phyloP scores from a whole-genome alignment of 2,329 filamentous ascomycete genomes.

The Pseudocercospora macadamiae region DNA sequence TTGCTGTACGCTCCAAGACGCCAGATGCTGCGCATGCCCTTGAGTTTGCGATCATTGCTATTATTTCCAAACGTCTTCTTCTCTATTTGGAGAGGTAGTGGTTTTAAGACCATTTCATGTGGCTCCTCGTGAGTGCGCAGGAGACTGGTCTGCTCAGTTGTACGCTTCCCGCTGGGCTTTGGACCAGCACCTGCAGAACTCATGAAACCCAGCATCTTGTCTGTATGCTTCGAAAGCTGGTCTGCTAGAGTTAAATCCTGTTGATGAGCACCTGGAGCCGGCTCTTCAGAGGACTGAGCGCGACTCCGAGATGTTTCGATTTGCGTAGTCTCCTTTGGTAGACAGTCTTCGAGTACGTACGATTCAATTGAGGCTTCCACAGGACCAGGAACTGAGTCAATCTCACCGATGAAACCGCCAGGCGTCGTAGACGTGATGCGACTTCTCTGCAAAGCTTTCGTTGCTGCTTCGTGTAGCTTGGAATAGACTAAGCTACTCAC shows the following conservation, averaged over 20 bases:
- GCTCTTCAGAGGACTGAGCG: too few relatives aligned
- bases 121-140: background rate
- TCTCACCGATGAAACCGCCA: too few relatives aligned
- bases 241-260: slow-evolving; percentile 8
- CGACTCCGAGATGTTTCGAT: too few relatives aligned
- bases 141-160: background rate
- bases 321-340: too few relatives aligned
- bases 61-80: background rate
- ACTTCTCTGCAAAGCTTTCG: slow-evolving; percentile 3
- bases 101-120: background rate
- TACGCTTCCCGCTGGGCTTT: slow-evolving; percentile 5
- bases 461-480: background rate
- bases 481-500: slow-evolving; percentile 1
- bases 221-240: slow-evolving; percentile 7
- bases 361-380: too few relatives aligned
- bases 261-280: background rate
- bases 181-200: background rate
- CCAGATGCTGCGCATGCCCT: background rate
- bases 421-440: too few relatives aligned
- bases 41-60: background rate
- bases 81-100: background rate
- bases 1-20: background rate
- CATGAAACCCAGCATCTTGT: slow-evolving; percentile 12
- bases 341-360: too few relatives aligned
- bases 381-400: too few relatives aligned